Base-by-base conservation (phyloP, 2,329 filamentous ascomycete species). In the Colletotrichum sp. region DNA sequence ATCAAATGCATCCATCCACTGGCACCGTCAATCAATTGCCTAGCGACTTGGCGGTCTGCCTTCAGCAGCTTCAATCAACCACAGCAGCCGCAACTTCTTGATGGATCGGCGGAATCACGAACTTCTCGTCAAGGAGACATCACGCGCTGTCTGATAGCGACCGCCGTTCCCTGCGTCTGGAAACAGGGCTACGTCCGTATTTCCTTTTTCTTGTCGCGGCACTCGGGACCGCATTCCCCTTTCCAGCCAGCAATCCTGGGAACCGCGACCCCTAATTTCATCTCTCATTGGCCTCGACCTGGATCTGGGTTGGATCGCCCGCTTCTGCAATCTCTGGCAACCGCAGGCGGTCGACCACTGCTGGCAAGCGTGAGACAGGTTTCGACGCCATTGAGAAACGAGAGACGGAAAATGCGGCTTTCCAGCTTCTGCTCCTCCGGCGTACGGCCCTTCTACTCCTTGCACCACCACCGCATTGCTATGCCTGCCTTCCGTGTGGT, bases 301-400 rank as follows among this genome's bases (percentile, higher is more conserved):
- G 32, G 12, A 12, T 21, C 21, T n/a, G 26, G 34, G 32, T 44
- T 24, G 26, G 34, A 59, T 65, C 24, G n/a, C 12, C 72, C 49
- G 18, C 39, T 36, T 75, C 62, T n/a, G 39, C 36, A 72, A 66
- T 55, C 55, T 72, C 64, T 60, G 30, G n/a, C 62, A 26, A 59
- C 36, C 52, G 60, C 60, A 52, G 34, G 13, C 60, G 52, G 68
- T n/a, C 26, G 63, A 55, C n/a, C 21, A 59, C 52, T 28, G 24
- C 32, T 30, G 32, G 12, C 68, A 72, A 66, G 55, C 39, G 8
- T 55, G 32, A 71, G 72, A 75, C 72, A 75, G 16, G 57, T 75
- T 12, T 72, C 63, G 26, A 67, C 63, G 69, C 72, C 55, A 62
- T 49, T n/a, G 36, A 8, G 52, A 32, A 21, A 21, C 44, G 44